Conservation (phyloP, 2,329 filamentous ascomycete species). For the Penicillium sp. region DNA sequence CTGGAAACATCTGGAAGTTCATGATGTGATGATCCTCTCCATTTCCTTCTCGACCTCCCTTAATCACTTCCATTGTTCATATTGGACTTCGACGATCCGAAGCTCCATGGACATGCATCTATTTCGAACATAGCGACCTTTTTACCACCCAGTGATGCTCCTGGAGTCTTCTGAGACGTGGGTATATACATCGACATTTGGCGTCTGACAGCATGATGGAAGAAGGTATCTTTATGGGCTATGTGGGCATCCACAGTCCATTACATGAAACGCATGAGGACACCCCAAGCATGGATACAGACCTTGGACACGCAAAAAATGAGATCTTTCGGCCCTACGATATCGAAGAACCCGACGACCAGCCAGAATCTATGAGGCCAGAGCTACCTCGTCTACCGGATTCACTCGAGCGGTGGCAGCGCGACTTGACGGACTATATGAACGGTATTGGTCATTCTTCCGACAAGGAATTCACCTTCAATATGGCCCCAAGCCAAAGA, state of each 20-base stretch:
- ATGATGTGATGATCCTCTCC: slow-evolving; percentile 6
- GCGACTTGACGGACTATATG: slow-evolving; percentile 34
- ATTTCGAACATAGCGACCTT: not conserved
- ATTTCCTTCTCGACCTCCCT: not conserved
- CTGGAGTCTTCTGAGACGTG: not conserved
- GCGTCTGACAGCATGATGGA: not conserved
- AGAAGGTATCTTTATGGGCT: slow-evolving; percentile 4
- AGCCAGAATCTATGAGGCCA: slow-evolving; percentile 8
- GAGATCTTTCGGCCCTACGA: slow-evolving; percentile 38
- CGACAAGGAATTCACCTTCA: slow-evolving; percentile 15
- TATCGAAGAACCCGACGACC: slow-evolving; percentile 36
- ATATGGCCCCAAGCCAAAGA: slow-evolving; percentile 8
- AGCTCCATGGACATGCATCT: not conserved
- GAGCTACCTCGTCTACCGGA: slow-evolving; percentile 20
- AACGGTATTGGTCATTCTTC: slow-evolving; percentile 29
- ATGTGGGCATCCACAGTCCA: not conserved
- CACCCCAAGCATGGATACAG: slow-evolving; percentile 9
- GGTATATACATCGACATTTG: not conserved
- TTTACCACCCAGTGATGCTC: not conserved
- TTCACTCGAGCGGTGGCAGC: slow-evolving; percentile 28
- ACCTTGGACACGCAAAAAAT: slow-evolving; percentile 14
- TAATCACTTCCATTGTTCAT: not conserved
- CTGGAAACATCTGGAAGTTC: slow-evolving; percentile 24
- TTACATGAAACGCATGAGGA: slow-evolving; percentile 5
- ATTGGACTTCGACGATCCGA: not conserved